Base-by-base conservation (phyloP, 441 rosid species). In the Populus tomentosa region DNA sequence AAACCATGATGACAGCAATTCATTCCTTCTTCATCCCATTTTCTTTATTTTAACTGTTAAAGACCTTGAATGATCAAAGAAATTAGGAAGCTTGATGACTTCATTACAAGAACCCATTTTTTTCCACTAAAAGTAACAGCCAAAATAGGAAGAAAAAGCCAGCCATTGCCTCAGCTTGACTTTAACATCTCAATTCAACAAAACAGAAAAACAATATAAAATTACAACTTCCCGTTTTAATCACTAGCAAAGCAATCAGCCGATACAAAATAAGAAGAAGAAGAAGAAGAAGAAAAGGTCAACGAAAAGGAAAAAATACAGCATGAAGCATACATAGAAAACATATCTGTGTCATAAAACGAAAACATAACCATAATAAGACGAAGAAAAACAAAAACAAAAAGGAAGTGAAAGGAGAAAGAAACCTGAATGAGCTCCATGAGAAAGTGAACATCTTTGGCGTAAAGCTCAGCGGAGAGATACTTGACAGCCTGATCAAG, bases 381-480 rank as follows among this genome's bases (percentile, higher is more conserved):
- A 30, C 24, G 46, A 13, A 76, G 10, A 28, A 10, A 68, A 32
- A 11, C 26, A 2, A 40, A 46, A 74, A 11, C 20, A 7, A 53
- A 11, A 66, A 33, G 33, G 5, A 28, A 23, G 24, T 26, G 28
- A 21, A 23, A 26, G 69, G 63, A 5, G 13, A 20, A 18, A 38
- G 23, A 62, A 21, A 90, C 97, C 89, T 91, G 94, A 28, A 91
- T 89, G 2, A 92, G 89, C 32, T 30, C 32, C 32, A 30, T 30
- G 4, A 30, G 32, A 30, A 30, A 30, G 32, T 30, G 32, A 30
- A 30, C 32, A 30, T 30, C 32, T 30, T 30, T 30, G 32, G 32
- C 32, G 32, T 30, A 30, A 30, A 30, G 32, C 4, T 30, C 32
- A 30, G 32, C 32, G 32, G 32, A 30, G 32, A 30, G 32, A 30